Percentiles rank a stretch among this genome's conserved stretches.
Evolutionary conservation across 2,329 filamentous ascomycete genomes (phyloP).

Genomic region (Aspergillus clavatus): DNA sequence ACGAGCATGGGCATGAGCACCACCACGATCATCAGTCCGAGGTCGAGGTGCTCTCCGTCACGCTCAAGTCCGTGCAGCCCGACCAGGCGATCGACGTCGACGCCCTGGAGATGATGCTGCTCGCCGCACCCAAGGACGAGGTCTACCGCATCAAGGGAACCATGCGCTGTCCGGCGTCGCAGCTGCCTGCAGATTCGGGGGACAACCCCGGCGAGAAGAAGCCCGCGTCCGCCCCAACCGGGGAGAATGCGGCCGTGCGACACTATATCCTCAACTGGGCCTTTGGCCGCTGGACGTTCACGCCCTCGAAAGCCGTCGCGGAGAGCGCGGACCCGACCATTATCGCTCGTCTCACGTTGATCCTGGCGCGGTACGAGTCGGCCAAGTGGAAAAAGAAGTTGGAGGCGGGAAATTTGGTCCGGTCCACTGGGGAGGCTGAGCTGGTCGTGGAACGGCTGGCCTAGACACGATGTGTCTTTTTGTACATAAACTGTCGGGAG

Average conservation of each 20-base stretch:
- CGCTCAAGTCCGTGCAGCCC: conserved; percentile 48
- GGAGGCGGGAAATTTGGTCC: conserved; percentile 37
- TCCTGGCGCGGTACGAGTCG: conserved; percentile 45
- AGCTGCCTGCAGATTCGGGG: conserved; percentile 45
- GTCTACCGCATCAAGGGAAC: conserved; percentile 89
- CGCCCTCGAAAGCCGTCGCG: conserved; percentile 47
- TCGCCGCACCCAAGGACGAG: conserved; percentile 79
- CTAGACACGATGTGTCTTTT: conserved; percentile 15
- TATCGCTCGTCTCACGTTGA: conserved; percentile 42
- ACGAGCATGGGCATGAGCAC: conserved; percentile 40
- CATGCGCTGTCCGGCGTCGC: conserved; percentile 41
- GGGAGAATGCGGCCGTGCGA: conserved; percentile 25
- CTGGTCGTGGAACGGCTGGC: conserved; percentile 34
- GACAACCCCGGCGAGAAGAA: conserved; percentile 33
- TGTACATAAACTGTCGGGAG: conserved; percentile 8
- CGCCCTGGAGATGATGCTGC: conserved; percentile 63
- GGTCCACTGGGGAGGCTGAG: conserved; percentile 18
- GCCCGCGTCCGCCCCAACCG: conserved; percentile 22
- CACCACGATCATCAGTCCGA: conserved; percentile 67
- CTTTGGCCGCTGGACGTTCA: conserved; percentile 92
- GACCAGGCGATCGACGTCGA: conserved; percentile 50
- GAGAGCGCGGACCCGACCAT: conserved; percentile 28
- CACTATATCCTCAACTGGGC: conserved; percentile 97
- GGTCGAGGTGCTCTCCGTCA: conserved; percentile 86
- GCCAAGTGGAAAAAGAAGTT: conserved; percentile 48